Conservation (phyloP, 1,284 basidiomycete genomes). For the Tremellales sp. region DNA sequence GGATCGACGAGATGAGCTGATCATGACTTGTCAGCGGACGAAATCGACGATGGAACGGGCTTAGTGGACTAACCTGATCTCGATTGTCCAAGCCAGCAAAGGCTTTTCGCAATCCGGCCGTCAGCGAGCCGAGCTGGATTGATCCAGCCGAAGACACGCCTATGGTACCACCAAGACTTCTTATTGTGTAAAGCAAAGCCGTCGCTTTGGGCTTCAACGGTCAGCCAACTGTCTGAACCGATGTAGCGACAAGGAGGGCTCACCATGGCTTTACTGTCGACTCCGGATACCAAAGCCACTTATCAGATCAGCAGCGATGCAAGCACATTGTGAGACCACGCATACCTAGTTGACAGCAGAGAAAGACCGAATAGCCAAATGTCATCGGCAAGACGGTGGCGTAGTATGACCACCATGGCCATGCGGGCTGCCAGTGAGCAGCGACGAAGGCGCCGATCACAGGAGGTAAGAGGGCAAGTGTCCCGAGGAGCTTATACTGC, state of each 20-base stretch:
- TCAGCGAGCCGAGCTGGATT: conserved; percentile 41
- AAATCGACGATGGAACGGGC: background rate
- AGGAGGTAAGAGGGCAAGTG: conserved; percentile 32
- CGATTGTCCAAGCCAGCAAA: conserved; percentile 15
- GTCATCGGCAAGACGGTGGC: conserved; percentile 39
- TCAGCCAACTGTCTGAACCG: background rate
- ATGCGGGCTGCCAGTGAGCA: conserved; percentile 32
- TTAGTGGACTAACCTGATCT: conserved; percentile 14
- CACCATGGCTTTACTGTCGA: conserved; percentile 42
- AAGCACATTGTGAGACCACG: background rate
- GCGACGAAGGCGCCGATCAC: conserved; percentile 31
- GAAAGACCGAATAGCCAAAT: conserved; percentile 45
- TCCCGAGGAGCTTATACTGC: conserved; percentile 35
- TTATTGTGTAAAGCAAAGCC: conserved; percentile 44
- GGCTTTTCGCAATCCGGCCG: conserved; percentile 12
- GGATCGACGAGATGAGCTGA: conserved; percentile 37
- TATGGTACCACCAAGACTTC: conserved; percentile 43
- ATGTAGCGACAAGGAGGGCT: background rate
- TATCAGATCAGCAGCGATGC: background rate
- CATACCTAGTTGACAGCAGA: conserved; percentile 40
- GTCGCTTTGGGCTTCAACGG: conserved; percentile 44
- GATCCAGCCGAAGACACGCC: conserved; percentile 43
- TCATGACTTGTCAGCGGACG: background rate
- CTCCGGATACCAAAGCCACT: conserved; percentile 44
- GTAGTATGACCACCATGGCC: conserved; percentile 41